Conservation (phyloP, 2,329 filamentous ascomycete species). For the Botryotinia globosa region DNA sequence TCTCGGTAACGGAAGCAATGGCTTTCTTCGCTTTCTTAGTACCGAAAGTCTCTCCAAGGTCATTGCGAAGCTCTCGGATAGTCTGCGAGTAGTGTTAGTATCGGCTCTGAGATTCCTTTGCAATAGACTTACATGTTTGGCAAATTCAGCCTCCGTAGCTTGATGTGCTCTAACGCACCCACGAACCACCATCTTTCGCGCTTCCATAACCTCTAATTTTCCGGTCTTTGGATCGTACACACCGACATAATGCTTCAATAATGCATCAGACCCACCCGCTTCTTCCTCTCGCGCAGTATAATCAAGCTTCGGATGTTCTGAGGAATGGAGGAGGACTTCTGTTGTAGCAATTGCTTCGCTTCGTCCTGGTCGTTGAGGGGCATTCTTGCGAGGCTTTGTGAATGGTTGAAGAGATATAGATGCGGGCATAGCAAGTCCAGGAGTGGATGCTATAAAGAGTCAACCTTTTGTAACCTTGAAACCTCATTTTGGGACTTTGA, state of each 20-base stretch:
- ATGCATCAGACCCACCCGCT: conserved; percentile 41
- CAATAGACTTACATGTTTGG: conserved; percentile 15
- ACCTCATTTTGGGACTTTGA: not conserved
- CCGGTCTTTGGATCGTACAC: conserved; percentile 61
- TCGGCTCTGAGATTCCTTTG: not conserved
- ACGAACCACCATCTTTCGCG: conserved; percentile 61
- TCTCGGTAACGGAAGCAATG: conserved; percentile 64
- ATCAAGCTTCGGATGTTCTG: conserved; percentile 55
- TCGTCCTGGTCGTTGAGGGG: conserved; percentile 26
- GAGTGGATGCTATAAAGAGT: conserved; percentile 35
- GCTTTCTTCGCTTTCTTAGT: conserved; percentile 84
- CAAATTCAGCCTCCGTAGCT: conserved; percentile 45
- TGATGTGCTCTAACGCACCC: conserved; percentile 56
- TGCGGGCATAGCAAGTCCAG: conserved; percentile 37
- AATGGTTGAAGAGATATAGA: conserved; percentile 38
- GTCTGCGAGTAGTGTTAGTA: conserved; percentile 42
- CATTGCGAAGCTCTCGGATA: conserved; percentile 60
- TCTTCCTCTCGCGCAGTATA: conserved; percentile 58
- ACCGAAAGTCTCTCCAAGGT: conserved; percentile 75
- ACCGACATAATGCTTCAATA: conserved; percentile 63
- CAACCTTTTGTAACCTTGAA: not conserved
- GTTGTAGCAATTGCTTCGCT: conserved; percentile 37
- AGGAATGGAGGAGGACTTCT: conserved; percentile 58
- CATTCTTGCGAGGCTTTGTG: conserved; percentile 34
- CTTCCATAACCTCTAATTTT: conserved; percentile 58